Percentiles rank a stretch among this genome's conserved stretches.
Evolutionary conservation across 1,139 yeast species (phyloP).

Genomic region (Kodamaea ohmeri): DNA sequence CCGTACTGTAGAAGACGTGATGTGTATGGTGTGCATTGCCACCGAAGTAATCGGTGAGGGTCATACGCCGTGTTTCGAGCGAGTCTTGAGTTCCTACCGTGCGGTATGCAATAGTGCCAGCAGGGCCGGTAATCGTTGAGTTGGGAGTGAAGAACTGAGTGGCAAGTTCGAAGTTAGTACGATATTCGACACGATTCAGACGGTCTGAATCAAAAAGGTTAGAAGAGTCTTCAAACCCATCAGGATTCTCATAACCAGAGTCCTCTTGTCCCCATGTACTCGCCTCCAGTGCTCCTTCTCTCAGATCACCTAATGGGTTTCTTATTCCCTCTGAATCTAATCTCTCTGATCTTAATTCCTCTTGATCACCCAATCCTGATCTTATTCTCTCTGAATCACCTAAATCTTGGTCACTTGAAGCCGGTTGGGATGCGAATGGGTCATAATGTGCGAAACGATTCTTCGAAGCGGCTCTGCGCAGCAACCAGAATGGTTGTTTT

Average conservation of each 20-base stretch:
- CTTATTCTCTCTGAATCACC: too few species aligned
- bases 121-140: conserved; percentile 1
- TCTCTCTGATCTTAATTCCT: too few species aligned
- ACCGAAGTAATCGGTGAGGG: conserved; percentile 39
- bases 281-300: too few species aligned
- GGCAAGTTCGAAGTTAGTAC: not conserved
- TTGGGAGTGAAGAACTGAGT: too few species aligned
- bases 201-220: not conserved
- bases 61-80: conserved; percentile 22
- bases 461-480: conserved; percentile 9
- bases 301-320: too few species aligned
- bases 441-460: conserved; percentile 11
- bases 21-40: conserved; percentile 45
- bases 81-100: conserved; percentile 23
- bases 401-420: too few species aligned
- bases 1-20: conserved; percentile 34
- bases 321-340: too few species aligned
- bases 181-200: too few species aligned
- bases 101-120: conserved; percentile 16
- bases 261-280: too few species aligned
- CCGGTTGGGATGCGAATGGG: too few species aligned
- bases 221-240: not conserved
- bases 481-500: not conserved
- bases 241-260: too few species aligned
- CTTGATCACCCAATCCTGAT: too few species aligned